Base-by-base conservation (phyloP, 2,329 filamentous ascomycete genomes). In the Aspergillus alliaceus region DNA sequence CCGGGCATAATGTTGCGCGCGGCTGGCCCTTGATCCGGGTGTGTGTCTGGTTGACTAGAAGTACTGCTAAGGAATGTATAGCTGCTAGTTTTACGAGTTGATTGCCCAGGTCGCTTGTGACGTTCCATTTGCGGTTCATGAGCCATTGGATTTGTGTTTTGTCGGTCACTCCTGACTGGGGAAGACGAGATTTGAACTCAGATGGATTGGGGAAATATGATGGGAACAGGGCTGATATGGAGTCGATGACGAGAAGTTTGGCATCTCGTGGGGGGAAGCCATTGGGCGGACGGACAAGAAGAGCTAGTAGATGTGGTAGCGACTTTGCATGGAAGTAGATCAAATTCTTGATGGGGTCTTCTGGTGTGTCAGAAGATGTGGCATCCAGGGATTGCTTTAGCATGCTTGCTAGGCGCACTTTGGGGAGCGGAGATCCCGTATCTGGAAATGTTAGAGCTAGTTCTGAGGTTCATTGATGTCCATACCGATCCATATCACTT, bases 401-500 rank as follows among this genome's bases (percentile, higher is more conserved):
- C n/a, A 86, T 72, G 31, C 79, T 70, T 44, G 76, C 66, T 37
- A 87, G 71, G 52, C 85, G 79, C 29, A 70, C 66, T 31, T 70
- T 72, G 2, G 80, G 76, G 40, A 87, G 64, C 4, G 79, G 77
- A 31, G 77, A 77, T 22, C 79, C 78, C 27, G 80, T 79, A 66
- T 84, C 83, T 79, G 54, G 18, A 18, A 47, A 40, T 51, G 46
- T 64, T 24, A 58, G 54, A 50, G 51, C 29, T 50, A n/a, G n/a
- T 32, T 18, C 22, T n/a, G 11, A 24, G 22, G 3, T 27, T 5
- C 9, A 12, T 44, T 31, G 14, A 9, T 11, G 49, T 61, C 83
- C 85, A 66, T 75, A 93, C 91, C 91, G 79, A 96, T 84, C 92
- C 92, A 96, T 44, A 93, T 82, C 51, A 93, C 91, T 60, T 80